Conservation (phyloP, 352 stramenopile genomes). For the Globisporangium orthogonon region DNA sequence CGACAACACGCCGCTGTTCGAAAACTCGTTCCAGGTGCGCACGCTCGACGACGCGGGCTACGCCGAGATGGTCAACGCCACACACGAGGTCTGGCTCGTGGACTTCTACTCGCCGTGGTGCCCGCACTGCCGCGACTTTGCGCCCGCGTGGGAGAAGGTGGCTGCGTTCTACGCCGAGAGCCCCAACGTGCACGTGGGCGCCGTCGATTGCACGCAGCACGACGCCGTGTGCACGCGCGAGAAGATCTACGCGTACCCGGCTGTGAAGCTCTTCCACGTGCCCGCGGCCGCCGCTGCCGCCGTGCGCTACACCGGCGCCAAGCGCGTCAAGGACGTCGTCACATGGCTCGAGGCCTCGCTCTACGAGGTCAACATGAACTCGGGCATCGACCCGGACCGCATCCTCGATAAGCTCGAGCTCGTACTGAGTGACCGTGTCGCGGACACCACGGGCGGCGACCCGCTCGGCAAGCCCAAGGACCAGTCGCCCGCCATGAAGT, state of each 20-base stretch:
- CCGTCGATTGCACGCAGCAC: conserved; percentile 70
- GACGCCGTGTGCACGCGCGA: conserved; percentile 52
- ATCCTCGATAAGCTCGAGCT: conserved; percentile 38
- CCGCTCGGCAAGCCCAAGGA: conserved; percentile 23
- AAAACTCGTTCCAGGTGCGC: conserved; percentile 58
- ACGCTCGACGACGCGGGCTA: conserved; percentile 31
- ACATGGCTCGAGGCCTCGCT: conserved; percentile 60
- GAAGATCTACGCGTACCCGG: conserved; percentile 55
- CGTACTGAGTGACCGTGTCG: conserved; percentile 33
- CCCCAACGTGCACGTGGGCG: conserved; percentile 51
- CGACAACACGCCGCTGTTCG: conserved; percentile 56
- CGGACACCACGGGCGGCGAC: conserved; percentile 14
- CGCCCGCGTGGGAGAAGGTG: conserved; percentile 65
- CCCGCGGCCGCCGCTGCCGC: conserved; percentile 23
- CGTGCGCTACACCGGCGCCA: conserved; percentile 14
- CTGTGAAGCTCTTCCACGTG: conserved; percentile 70
- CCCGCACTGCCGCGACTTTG: conserved; percentile 74
- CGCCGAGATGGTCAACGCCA: conserved; percentile 37
- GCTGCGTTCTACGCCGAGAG: conserved; percentile 58
- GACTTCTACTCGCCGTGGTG: conserved; percentile 87
- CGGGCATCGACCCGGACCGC: conserved; percentile 41
- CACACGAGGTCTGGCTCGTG: conserved; percentile 61
- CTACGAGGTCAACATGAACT: conserved; percentile 39
- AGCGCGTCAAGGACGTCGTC: conserved; percentile 39
- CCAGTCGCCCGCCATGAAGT: conserved; percentile 55